These are phyloP conservation scores for Omphalotus guepiniiformis DNA, from an alignment of 768 basidiomycete species.

Conservation along the genomic window DNA sequence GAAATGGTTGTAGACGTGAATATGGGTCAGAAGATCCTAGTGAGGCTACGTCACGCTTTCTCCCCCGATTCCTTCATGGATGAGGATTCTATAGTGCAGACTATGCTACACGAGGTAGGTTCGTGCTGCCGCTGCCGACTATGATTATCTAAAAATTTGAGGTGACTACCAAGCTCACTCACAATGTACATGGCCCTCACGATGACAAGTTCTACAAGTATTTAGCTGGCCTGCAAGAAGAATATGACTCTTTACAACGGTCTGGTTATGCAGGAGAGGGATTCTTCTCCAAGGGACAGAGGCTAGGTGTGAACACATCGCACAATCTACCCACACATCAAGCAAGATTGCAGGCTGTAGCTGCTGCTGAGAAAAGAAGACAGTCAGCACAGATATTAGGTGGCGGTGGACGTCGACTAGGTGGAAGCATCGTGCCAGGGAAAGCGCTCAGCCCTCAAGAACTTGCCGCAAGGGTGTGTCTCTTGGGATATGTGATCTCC, in stretches of 20 bases:
- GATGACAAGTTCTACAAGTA: slow-evolving; percentile 81
- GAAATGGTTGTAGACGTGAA: slow-evolving; percentile 55
- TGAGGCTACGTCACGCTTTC: slow-evolving; percentile 73
- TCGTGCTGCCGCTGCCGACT: no score
- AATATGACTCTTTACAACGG: slow-evolving; percentile 74
- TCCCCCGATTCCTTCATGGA: slow-evolving; percentile 68
- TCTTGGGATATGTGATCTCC: no score
- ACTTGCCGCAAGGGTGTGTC: slow-evolving; percentile 62
- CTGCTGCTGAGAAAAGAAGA: slow-evolving; percentile 75
- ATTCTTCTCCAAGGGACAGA: slow-evolving; percentile 72
- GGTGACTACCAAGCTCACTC: slow-evolving; percentile 58
- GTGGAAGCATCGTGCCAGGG: slow-evolving; percentile 38
- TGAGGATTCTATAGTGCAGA: slow-evolving; percentile 70
- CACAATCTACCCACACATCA: slow-evolving; percentile 65
- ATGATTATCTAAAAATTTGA: background rate
- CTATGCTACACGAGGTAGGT: slow-evolving; percentile 87
- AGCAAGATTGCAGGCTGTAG: slow-evolving; percentile 64
- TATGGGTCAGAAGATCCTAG: slow-evolving; percentile 73
- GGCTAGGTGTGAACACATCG: slow-evolving; percentile 63
- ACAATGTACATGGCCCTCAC: slow-evolving; percentile 87
- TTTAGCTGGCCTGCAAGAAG: slow-evolving; percentile 71
- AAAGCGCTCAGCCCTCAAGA: slow-evolving; percentile 55
- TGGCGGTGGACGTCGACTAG: slow-evolving; percentile 47
- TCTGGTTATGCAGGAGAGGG: slow-evolving; percentile 91
- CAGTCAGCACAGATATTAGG: slow-evolving; percentile 41